These are phyloP conservation scores for Candida manassasensis DNA, from an alignment of 805 yeast genomes.

Conservation along the genomic window DNA sequence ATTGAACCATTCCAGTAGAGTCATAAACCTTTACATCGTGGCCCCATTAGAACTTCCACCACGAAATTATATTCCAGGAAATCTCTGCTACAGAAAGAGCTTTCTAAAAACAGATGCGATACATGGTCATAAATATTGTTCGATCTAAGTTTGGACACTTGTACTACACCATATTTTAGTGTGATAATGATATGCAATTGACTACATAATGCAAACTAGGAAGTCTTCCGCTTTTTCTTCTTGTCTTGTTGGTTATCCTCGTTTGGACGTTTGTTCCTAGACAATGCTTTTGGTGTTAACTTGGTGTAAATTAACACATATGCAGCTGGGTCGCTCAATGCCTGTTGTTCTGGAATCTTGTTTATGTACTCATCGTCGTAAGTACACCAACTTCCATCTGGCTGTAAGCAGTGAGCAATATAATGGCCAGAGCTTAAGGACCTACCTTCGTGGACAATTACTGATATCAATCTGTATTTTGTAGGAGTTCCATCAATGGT, in stretches of 20 bases:
- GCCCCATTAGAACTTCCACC: too few relatives aligned
- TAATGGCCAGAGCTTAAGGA: conserved; percentile 92
- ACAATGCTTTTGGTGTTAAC: conserved; percentile 48
- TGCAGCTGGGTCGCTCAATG: conserved; percentile 80
- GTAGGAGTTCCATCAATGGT: conserved; percentile 31
- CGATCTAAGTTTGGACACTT: too few relatives aligned
- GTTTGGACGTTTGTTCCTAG: conserved; percentile 7
- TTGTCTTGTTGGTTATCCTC: conserved; percentile 6
- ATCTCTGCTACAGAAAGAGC: too few relatives aligned
- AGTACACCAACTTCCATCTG: conserved; percentile 87
- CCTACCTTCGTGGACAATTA: conserved; percentile 92
- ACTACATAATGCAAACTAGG: background rate
- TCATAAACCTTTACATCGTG: too few relatives aligned
- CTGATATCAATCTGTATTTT: conserved; percentile 68
- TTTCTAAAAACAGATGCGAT: too few relatives aligned
- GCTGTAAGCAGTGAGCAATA: conserved; percentile 84
- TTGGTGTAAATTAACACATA: conserved; percentile 85
- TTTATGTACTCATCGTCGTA: conserved; percentile 92
- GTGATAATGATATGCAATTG: too few relatives aligned
- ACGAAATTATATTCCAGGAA: too few relatives aligned
- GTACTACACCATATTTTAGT: too few relatives aligned
- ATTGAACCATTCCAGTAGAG: too few relatives aligned
- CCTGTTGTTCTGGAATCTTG: conserved; percentile 64
- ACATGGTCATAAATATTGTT: too few relatives aligned
- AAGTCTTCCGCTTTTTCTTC: conserved; percentile 7